Conservation (phyloP, 306 rosid species). For the Gastrolobium bilobum region DNA sequence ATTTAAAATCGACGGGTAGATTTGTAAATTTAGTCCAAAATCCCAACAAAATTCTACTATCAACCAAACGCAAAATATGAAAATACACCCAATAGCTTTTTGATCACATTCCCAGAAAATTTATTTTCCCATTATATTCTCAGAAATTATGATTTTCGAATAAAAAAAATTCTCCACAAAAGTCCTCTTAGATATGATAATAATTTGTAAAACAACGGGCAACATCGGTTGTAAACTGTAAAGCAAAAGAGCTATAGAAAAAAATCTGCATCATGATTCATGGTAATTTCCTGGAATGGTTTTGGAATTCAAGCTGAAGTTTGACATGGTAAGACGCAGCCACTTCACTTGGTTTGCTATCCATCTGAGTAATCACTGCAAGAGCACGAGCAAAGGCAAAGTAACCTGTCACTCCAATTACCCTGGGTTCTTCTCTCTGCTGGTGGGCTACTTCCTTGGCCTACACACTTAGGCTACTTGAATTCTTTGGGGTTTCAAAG, state of each 20-base stretch:
- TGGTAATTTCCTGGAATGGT: slow-evolving; percentile 2
- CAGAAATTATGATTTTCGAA: no score
- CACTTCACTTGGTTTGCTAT: slow-evolving; percentile 13
- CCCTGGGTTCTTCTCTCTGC: slow-evolving; percentile 54
- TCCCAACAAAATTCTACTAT: no score
- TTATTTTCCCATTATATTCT: no score
- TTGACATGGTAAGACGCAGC: slow-evolving; percentile 61
- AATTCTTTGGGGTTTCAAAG: slow-evolving; percentile 60
- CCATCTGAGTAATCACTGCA: slow-evolving; percentile 59
- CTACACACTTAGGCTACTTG: slow-evolving; percentile 68
- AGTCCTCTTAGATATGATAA: no score
- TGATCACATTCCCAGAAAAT: no score
- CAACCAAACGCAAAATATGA: no score
- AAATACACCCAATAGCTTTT: no score
- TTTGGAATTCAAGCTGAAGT: slow-evolving; percentile 52
- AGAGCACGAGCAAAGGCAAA: slow-evolving; percentile 81
- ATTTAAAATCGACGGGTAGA: no score
- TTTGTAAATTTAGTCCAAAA: no score
- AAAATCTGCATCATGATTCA: background rate
- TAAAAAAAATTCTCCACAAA: no score
- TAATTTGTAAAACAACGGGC: background rate
- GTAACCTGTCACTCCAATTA: slow-evolving; percentile 76
- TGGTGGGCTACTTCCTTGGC: slow-evolving; percentile 54
- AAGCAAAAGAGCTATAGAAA: background rate
- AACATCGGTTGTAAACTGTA: background rate